Conservation (phyloP, 345 rosid genomes). For the Syzygium aromaticum region DNA sequence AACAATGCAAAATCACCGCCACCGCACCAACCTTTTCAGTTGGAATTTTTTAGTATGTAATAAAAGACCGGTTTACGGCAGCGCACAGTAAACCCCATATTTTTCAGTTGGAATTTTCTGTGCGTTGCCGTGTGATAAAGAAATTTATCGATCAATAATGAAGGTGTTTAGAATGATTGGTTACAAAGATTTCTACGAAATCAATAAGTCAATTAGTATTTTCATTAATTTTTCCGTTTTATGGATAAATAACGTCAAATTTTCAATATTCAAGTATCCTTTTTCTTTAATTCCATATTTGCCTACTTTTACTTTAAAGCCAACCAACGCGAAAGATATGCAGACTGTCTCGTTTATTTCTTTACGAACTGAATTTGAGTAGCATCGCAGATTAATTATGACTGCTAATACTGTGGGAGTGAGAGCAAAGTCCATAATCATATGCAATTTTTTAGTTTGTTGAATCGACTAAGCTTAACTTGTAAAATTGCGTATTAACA, state of each 20-base stretch:
- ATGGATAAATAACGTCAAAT: not conserved
- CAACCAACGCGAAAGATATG: not conserved
- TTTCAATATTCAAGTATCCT: not conserved
- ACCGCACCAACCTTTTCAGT: not conserved
- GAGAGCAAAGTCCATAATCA: not conserved
- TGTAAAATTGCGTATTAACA: not conserved
- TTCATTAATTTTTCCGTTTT: no score
- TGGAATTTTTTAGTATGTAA: not conserved
- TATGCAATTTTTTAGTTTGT: not conserved
- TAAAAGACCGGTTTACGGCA: not conserved
- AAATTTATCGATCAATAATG: no score
- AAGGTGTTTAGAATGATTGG: no score
- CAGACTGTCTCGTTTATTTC: not conserved
- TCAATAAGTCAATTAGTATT: no score
- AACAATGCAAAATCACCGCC: not conserved
- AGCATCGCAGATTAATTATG: not conserved
- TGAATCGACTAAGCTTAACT: not conserved
- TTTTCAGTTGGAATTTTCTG: not conserved
- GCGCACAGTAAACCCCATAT: no score
- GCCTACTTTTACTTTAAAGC: not conserved
- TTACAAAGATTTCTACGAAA: no score
- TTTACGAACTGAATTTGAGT: not conserved
- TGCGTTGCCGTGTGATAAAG: not conserved
- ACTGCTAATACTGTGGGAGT: not conserved
- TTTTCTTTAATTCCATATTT: not conserved